phyloP scores from a whole-genome alignment of 2,329 filamentous ascomycete species.

The Herpomyces periplanetae region DNA sequence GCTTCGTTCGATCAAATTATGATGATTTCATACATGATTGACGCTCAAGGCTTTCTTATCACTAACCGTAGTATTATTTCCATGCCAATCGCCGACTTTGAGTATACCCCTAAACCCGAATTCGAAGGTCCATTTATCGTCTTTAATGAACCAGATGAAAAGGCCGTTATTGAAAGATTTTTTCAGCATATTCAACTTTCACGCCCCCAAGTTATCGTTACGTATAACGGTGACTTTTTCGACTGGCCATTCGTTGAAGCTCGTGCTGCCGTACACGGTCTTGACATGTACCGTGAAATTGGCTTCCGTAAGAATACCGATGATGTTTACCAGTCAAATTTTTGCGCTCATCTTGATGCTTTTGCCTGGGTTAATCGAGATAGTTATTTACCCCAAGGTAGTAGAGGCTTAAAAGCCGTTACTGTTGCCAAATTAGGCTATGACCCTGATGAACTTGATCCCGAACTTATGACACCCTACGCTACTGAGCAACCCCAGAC shows the following conservation, averaged over 20 bases:
- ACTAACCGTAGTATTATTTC: slow-evolving; percentile 93
- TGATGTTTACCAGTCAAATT: slow-evolving; percentile 78
- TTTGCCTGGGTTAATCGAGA: slow-evolving; percentile 98
- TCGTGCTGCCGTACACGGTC: slow-evolving; percentile 60
- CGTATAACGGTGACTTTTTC: slow-evolving; percentile 99
- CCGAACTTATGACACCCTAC: slow-evolving; percentile 71
- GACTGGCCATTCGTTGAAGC: slow-evolving; percentile 97
- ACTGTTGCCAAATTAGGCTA: slow-evolving; percentile 93
- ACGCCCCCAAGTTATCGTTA: slow-evolving; percentile 76
- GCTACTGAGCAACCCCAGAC: slow-evolving; percentile 68
- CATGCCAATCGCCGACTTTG: slow-evolving; percentile 85
- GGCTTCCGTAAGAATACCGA: slow-evolving; percentile 82
- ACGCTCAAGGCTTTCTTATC: slow-evolving; percentile 85
- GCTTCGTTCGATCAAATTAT: slow-evolving; percentile 80
- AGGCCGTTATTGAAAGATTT: slow-evolving; percentile 50
- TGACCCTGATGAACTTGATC: slow-evolving; percentile 85
- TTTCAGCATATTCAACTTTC: slow-evolving; percentile 86
- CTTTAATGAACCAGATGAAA: slow-evolving; percentile 89
- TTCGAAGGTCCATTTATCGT: slow-evolving; percentile 86
- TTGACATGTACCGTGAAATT: slow-evolving; percentile 97
- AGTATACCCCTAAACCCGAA: slow-evolving; percentile 88
- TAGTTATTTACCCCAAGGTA: slow-evolving; percentile 84
- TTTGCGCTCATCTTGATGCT: slow-evolving; percentile 94
- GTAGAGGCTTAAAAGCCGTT: slow-evolving; percentile 80
- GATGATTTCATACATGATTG: slow-evolving; percentile 99